Evolutionary conservation across 495 filamentous ascomycete species (phyloP), one percentile per base, ranked within the genome.

Genomic region (Hypoxylon fuscum): DNA sequence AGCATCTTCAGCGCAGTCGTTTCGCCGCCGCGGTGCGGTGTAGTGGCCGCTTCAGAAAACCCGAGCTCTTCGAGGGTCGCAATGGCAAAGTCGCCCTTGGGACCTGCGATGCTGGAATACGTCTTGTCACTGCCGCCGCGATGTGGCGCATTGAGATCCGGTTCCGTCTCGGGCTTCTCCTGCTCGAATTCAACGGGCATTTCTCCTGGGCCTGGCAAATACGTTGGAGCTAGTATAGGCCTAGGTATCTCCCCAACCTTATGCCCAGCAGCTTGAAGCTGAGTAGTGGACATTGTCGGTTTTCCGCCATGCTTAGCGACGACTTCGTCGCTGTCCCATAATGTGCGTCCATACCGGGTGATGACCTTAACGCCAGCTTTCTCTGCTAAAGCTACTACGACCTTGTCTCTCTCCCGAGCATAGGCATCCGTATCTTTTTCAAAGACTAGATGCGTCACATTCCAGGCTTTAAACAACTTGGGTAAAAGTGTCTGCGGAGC

Each of bases 401-500:
- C 66, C 35, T 69, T 76, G 71, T 91, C 88, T 31, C 88, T 70
- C 12, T 85, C 78, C 8, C 80, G 74, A 3, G 83, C 88, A 68
- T 90, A 90, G 0, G 86, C 78, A 73, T 90, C 88, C 2, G 86
- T 88, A 56, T 91, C 88, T 61, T 87, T 88, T 68, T 90, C 88
- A 63, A 90, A 91, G 0, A 90, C 88, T 2, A 90, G 70, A 74
- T 90, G 88, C 0, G 85, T 85, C 21, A 89, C 82, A 15, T 80
- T 81, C 88, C 87, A 90, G 35, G 79, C 76, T 64, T 84, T 83
- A 78, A 88, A 89, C 0, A 90, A 73, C 63, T 89, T 90, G 1
- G 84, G 83, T 9, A 90, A 75, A 1, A 90, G 72, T 0, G 85
- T 88, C 65, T 85, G 85, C 2, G 88, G 87, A 1, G 82, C 85